phyloP scores from a whole-genome alignment of 2,329 filamentous ascomycete genomes.

The Pseudogymnoascus sp. region DNA sequence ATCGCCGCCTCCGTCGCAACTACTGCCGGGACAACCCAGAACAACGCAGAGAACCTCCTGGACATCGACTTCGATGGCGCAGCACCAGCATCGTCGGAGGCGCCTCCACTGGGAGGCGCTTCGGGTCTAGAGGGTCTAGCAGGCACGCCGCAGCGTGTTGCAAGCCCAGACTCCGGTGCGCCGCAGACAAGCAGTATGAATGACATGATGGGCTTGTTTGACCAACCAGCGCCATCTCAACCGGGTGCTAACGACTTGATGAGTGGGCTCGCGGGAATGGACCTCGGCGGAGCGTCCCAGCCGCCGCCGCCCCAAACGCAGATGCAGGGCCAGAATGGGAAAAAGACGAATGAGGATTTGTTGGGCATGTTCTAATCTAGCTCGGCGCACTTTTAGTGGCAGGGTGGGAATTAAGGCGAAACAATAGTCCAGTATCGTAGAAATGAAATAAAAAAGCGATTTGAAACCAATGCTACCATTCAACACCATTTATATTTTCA shows the following conservation, averaged over 20 bases:
- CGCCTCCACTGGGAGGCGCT: slow-evolving; percentile 43
- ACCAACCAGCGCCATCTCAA: slow-evolving; percentile 32
- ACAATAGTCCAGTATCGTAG: slow-evolving; percentile 2
- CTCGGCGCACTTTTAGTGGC: background rate
- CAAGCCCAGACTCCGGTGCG: slow-evolving; percentile 47
- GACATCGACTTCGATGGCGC: slow-evolving; percentile 95
- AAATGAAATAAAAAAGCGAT: slow-evolving; percentile 4
- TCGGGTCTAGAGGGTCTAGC: slow-evolving; percentile 47
- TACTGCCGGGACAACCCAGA: slow-evolving; percentile 54
- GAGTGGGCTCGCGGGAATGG: slow-evolving; percentile 78
- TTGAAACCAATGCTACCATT: background rate
- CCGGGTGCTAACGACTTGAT: slow-evolving; percentile 38
- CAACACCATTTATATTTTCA: background rate
- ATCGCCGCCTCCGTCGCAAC: slow-evolving; percentile 78
- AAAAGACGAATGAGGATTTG: slow-evolving; percentile 54
- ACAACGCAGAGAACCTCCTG: slow-evolving; percentile 86
- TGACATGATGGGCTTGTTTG: slow-evolving; percentile 70
- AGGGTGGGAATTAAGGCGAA: background rate
- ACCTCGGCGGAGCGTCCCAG: slow-evolving; percentile 59
- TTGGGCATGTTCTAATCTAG: slow-evolving; percentile 44
- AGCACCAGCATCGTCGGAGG: slow-evolving; percentile 78
- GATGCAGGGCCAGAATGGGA: slow-evolving; percentile 36
- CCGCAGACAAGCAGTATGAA: slow-evolving; percentile 56
- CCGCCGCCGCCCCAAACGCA: slow-evolving; percentile 59
- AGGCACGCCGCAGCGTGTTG: slow-evolving; percentile 61